Base-by-base conservation (phyloP, 345 rosid genomes). In the Eutrema heterophyllum region DNA sequence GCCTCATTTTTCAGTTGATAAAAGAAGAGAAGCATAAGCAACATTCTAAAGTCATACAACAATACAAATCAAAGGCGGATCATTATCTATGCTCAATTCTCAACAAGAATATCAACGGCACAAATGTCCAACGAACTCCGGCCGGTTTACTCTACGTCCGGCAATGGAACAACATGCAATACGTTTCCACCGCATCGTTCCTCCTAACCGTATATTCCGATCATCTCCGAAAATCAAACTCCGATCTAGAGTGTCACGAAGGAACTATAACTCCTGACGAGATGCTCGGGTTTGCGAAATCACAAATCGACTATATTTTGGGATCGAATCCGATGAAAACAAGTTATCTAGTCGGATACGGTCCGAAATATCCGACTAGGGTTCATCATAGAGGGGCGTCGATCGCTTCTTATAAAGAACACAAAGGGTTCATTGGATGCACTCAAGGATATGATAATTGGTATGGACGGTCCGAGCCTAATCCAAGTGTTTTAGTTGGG, bases 131-230 rank as follows among this genome's bases (percentile, higher is more conserved):
- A 3, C 84, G 83, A 30, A 92, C 92, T 29, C 98, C 96, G 0
- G 94, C 72, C 6, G 98, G 99, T 13, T 81, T 95, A 30, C 76
- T 95, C 18, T 90, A 83, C 83, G 67, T 92, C 73, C 83, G 98
- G 51, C 84, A 88, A 81, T 95, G 99, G 99, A 95, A 95, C 90
- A 95, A 95, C 76, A 87, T 95, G 91, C 98, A 95, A 76, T 90
- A 95, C 56, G 96, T 90, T 6, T 86, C 98, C 4, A 82, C 98
- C 0, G 87, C 99, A 0, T 71, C 90, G 0, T 95, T 95, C 77
- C 93, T 95, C 62, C 84, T 95, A 50, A 86, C 91, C 2, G 11
- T 84, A 18, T 95, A 95, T 81, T 92, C 98, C 0, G 93, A 88
- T 39, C 78, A 81, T 75, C 89, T 95, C 16, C 74, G 44, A 0